phyloP scores from a whole-genome alignment of 208 protist genomes.

The Leishmania mexicana region DNA sequence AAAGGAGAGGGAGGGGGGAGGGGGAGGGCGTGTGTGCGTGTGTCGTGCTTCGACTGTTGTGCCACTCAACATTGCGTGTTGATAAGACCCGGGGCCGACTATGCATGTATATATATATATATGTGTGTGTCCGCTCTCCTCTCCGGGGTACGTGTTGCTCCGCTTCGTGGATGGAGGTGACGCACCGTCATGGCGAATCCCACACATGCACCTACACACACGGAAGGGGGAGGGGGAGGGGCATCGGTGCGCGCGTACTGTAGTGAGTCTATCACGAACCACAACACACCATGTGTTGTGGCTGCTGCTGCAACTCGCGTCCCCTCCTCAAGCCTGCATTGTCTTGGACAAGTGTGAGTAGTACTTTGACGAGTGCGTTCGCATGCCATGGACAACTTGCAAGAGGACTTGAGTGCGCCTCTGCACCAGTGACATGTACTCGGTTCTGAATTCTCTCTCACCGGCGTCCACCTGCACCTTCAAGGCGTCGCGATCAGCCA shows the following conservation, averaged over 20 bases:
- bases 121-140: not conserved
- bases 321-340: slow-evolving; percentile 9
- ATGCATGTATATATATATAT: not conserved
- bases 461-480: slow-evolving; percentile 35
- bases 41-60: not conserved
- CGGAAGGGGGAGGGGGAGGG: not conserved
- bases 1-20: not conserved
- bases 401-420: slow-evolving; percentile 38
- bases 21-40: not conserved
- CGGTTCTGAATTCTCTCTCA: slow-evolving; percentile 21
- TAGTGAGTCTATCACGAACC: not conserved
- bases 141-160: not conserved
- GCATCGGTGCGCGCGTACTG: not conserved
- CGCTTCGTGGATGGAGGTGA: not conserved
- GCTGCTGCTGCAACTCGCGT: not conserved
- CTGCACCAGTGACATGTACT: slow-evolving; percentile 29
- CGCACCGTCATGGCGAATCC: not conserved
- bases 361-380: slow-evolving; percentile 37
- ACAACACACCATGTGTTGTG: not conserved
- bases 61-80: too few relatives aligned
- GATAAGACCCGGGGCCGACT: too few relatives aligned
- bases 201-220: not conserved
- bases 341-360: slow-evolving; percentile 26
- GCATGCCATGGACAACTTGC: slow-evolving; percentile 29
- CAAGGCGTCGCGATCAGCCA: slow-evolving; percentile 40